Conservation (phyloP, 306 rosid species). For the Acmispon strigosus region DNA sequence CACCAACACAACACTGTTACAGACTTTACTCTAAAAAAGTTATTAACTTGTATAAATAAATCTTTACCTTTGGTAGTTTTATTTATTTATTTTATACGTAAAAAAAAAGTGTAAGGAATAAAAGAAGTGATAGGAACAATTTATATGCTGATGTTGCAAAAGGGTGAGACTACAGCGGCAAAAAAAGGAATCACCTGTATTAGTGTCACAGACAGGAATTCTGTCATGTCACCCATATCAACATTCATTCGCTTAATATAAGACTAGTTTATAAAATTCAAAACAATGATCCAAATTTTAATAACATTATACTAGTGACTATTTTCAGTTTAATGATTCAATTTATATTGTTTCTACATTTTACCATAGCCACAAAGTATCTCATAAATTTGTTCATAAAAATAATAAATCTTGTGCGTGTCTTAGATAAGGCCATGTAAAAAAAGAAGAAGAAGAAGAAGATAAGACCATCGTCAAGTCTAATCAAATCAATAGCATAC, state of each 20-base stretch:
- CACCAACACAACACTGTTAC: background rate
- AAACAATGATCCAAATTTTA: no score
- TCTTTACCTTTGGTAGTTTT: background rate
- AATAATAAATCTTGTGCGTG: background rate
- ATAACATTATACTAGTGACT: no score
- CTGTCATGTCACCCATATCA: conserved; percentile 3
- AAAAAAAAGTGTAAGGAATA: background rate
- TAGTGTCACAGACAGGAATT: background rate
- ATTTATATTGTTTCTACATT: no score
- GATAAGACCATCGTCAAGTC: background rate
- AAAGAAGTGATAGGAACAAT: background rate
- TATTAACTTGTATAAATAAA: background rate
- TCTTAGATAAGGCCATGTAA: no score
- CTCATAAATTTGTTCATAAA: background rate
- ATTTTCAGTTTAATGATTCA: no score
- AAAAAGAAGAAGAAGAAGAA: no score
- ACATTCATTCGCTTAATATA: background rate
- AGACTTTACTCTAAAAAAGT: background rate
- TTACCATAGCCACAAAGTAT: no score
- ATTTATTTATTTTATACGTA: background rate
- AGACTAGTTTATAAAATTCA: no score
- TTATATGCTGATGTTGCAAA: background rate
- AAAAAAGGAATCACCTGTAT: background rate
- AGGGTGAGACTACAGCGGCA: background rate
- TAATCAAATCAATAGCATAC: background rate